Base-by-base conservation (phyloP, 371 early-diverging fungal genomes). In the Saksenaea vasiformis region DNA sequence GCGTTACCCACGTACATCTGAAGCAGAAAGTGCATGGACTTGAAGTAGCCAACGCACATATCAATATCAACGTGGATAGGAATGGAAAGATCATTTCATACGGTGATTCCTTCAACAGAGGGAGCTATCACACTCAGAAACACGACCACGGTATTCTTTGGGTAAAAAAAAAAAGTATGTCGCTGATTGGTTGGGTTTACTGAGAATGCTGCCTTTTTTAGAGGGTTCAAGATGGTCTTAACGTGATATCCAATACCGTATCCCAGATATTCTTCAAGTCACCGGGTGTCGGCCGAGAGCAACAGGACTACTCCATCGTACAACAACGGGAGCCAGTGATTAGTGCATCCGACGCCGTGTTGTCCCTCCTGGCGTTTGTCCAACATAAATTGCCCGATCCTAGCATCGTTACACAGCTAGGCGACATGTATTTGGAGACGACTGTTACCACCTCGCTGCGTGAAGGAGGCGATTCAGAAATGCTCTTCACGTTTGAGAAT, bases 1-100 rank as follows among this genome's bases (percentile, higher is more conserved):
- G 92, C 5, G 85, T 92, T 5, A 91, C 93, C 3, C 95, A 94
- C 61, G 87, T 94, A 24, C 90, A 94, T 65, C 67, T 93, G n/a
- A 82, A 86, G 60, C 95, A 94, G 69, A 70, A 78, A 10, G 78
- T 91, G 47, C 70, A 89, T 64, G 93, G 92, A 5, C 69, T 91
- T 0, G 89, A 90, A 66, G 91, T 95, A 8, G 74, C 86, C 54
- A 95, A 95, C 68, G 93, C 88, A 39, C 87, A 90, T 61, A 88
- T 91, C 66, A 93, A 93, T 69, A 78, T 95, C 71, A 92, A 94
- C 65, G 74, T 95, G 24, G 90, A 92, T 72, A 67, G 70, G 47
- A 41, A 78, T 56, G 94, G 95, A 38, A 72, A 81, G 37, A 73
- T 95, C 54, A 76, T 93, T 34, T 86, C 90, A 7, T 90, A 84